Conservation (phyloP, 2,329 filamentous ascomycete genomes). For the Colletotrichum sp. region DNA sequence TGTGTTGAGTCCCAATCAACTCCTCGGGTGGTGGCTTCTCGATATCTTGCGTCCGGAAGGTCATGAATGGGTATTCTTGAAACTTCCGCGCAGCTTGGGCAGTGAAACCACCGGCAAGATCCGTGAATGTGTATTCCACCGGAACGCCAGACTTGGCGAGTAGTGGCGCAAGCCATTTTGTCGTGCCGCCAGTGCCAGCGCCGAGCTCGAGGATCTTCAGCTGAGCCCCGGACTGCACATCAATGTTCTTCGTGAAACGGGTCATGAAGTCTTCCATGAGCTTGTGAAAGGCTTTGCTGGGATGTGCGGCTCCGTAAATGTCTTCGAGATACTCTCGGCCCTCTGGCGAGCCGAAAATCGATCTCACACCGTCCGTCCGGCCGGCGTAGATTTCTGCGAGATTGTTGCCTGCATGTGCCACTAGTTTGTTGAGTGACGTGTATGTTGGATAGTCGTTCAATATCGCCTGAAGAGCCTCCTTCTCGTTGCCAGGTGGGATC, state of each 20-base stretch:
- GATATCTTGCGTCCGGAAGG: neutral
- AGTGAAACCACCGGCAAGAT: slow-evolving; percentile 38
- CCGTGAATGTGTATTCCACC: slow-evolving; percentile 44
- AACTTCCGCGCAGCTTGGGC: slow-evolving; percentile 27
- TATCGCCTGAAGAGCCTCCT: neutral
- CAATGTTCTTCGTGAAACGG: neutral
- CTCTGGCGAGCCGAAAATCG: neutral
- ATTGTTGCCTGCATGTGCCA: neutral
- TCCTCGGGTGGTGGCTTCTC: slow-evolving; percentile 18
- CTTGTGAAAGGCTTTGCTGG: slow-evolving; percentile 9
- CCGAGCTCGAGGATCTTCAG: neutral
- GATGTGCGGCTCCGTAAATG: neutral
- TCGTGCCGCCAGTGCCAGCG: neutral
- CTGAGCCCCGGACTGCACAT: neutral
- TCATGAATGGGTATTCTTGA: slow-evolving; percentile 1
- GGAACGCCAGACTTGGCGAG: slow-evolving; percentile 30
- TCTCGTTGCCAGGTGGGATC: neutral
- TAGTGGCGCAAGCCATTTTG: slow-evolving; percentile 22
- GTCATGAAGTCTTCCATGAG: neutral
- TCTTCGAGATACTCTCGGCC: slow-evolving; percentile 10
- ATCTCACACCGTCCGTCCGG: neutral
- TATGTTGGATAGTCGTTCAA: neutral
- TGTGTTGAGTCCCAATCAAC: slow-evolving; percentile 29
- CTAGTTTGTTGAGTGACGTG: neutral
- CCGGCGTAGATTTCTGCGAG: neutral